These are phyloP conservation scores for Alloteropsis angusta DNA, from an alignment of 202 grass and related monocot genomes.

Conservation along the genomic window DNA sequence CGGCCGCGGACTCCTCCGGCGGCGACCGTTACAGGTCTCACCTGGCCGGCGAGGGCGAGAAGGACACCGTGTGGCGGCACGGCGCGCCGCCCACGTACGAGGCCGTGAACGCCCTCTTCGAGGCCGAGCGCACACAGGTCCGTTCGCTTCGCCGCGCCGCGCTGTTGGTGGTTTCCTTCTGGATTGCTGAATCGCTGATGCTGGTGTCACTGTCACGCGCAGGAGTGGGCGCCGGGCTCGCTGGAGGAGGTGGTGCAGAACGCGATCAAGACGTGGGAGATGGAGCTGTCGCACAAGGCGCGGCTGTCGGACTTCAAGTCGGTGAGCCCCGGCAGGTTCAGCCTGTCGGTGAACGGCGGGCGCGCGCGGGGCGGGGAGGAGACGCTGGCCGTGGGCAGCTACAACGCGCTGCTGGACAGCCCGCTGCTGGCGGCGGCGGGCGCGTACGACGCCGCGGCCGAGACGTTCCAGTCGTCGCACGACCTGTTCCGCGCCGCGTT, in stretches of 20 bases:
- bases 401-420: conserved; percentile 64
- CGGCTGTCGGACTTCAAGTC: conserved; percentile 76
- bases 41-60: conserved; percentile 70
- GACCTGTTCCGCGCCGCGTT: conserved; percentile 57
- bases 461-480: conserved; percentile 86
- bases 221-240: conserved; percentile 77
- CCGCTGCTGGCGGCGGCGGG: conserved; percentile 39
- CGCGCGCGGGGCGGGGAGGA: conserved; percentile 35
- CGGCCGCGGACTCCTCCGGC: conserved; percentile 5
- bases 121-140: conserved; percentile 61
- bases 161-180: neutral
- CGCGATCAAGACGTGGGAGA: conserved; percentile 96
- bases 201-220: no score
- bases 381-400: conserved; percentile 71
- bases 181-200: no score
- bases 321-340: conserved; percentile 45
- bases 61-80: conserved; percentile 66
- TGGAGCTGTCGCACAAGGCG: conserved; percentile 91
- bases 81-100: conserved; percentile 66
- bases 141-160: no score
- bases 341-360: conserved; percentile 58
- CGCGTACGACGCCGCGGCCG: conserved; percentile 55
- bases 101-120: conserved; percentile 79
- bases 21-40: conserved; percentile 64
- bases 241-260: conserved; percentile 90